phyloP scores from a whole-genome alignment of 768 basidiomycete species.

The Amylocystis lapponica region DNA sequence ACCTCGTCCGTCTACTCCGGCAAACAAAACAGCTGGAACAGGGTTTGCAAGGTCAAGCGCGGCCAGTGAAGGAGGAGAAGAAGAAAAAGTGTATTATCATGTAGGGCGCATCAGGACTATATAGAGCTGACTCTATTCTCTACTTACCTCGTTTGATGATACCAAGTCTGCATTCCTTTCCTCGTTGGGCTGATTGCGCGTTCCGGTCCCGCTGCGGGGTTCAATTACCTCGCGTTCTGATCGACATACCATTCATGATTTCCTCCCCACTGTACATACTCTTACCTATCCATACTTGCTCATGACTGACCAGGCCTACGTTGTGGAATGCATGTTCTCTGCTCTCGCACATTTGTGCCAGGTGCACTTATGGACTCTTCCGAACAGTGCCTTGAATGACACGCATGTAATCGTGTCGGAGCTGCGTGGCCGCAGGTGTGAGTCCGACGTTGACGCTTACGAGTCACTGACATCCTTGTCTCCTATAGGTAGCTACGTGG shows the following conservation, averaged over 20 bases:
- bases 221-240: slow-evolving; percentile 15
- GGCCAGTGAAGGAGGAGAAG: slow-evolving; percentile 31
- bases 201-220: slow-evolving; percentile 19
- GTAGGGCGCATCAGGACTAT: slow-evolving; percentile 67
- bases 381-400: too few species aligned
- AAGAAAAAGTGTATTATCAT: slow-evolving; percentile 70
- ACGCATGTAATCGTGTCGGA: too few species aligned
- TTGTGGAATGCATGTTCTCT: too few species aligned
- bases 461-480: too few species aligned
- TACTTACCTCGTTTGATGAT: slow-evolving; percentile 76
- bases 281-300: too few species aligned
- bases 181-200: slow-evolving; percentile 22
- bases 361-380: too few species aligned
- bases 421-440: too few species aligned
- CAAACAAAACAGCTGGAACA: slow-evolving; percentile 51
- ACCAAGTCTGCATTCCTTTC: slow-evolving; percentile 50
- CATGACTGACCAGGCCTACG: too few species aligned
- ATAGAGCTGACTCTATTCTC: slow-evolving; percentile 52
- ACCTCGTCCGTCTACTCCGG: slow-evolving; percentile 79
- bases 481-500: too few species aligned
- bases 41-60: slow-evolving; percentile 28
- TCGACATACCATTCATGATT: slow-evolving; percentile 22
- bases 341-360: too few species aligned
- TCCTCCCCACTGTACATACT: slow-evolving; percentile 1
- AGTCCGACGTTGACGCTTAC: too few species aligned